Percentiles rank a stretch among this genome's conserved stretches.
Evolutionary conservation across 2,329 filamentous ascomycete species (phyloP).

Genomic region (Alternaria angustiovoidea): DNA sequence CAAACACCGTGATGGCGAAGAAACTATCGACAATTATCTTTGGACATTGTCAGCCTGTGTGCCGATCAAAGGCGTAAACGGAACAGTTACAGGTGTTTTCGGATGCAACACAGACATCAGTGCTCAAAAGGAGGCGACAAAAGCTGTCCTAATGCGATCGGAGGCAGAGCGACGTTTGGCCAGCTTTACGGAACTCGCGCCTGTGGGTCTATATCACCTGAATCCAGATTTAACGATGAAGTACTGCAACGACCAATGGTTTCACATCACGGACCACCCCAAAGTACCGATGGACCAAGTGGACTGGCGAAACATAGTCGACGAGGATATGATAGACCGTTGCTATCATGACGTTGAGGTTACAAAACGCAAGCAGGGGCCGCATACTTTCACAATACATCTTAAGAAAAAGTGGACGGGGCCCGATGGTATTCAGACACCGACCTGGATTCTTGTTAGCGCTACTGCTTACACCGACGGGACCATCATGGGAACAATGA

Average conservation of each 20-base stretch:
- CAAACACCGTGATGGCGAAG: background rate
- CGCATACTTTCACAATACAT: constrained; percentile 18
- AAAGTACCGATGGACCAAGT: constrained; percentile 15
- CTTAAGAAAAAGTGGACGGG: constrained; percentile 27
- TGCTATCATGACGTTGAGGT: constrained; percentile 9
- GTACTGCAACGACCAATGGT: constrained; percentile 33
- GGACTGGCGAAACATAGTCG: constrained; percentile 12
- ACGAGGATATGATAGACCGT: constrained; percentile 9
- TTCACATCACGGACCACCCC: constrained; percentile 22
- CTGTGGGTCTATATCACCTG: constrained; percentile 20
- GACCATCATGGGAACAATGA: constrained; percentile 38
- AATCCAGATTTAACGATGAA: constrained; percentile 24
- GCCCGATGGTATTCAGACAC: constrained; percentile 21
- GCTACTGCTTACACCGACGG: constrained; percentile 23
- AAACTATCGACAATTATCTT: constrained; percentile 8
- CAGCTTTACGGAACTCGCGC: constrained; percentile 24
- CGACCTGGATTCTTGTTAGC: constrained; percentile 24
- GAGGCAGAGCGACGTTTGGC: constrained; percentile 29
- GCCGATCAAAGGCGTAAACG: constrained; percentile 26
- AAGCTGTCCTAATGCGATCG: constrained; percentile 16
- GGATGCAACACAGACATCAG: constrained; percentile 37
- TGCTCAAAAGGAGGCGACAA: constrained; percentile 33
- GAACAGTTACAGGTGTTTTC: constrained; percentile 28
- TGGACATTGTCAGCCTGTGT: constrained; percentile 35
- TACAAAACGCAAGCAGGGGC: background rate